Evolutionary conservation across 192 early-diverging fungal species (phyloP).

Genomic region (Dissophora ornata): DNA sequence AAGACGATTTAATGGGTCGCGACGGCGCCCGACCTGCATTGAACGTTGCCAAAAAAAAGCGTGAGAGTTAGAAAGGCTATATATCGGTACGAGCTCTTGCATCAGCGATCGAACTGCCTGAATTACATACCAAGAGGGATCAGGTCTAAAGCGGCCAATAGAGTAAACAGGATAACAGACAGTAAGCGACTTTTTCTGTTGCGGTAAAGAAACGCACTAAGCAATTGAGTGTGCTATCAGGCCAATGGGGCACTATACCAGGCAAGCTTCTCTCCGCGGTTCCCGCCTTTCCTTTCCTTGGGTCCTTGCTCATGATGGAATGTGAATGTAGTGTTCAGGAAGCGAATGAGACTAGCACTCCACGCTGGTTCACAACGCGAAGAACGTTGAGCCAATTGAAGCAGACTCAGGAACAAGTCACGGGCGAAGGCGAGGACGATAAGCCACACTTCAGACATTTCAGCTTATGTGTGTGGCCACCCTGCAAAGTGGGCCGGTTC

Average conservation of each 20-base stretch:
- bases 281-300: conserved; percentile 34
- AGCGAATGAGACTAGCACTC: too few species aligned
- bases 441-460: too few species aligned
- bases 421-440: too few species aligned
- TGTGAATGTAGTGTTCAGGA: background rate
- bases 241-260: too few species aligned
- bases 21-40: conserved; percentile 26
- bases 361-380: too few species aligned
- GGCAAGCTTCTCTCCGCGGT: conserved; percentile 9
- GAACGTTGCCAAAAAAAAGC: background rate
- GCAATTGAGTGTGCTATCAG: too few species aligned
- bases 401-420: background rate
- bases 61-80: too few species aligned
- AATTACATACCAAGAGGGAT: conserved; percentile 46
- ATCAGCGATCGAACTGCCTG: too few species aligned
- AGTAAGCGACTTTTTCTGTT: too few species aligned
- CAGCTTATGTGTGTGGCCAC: background rate
- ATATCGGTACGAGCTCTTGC: too few species aligned
- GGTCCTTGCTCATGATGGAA: conserved; percentile 45
- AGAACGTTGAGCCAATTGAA: background rate
- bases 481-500: conserved; percentile 14
- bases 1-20: conserved; percentile 33
- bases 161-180: too few species aligned
- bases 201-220: too few species aligned
- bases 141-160: conserved; percentile 19